A percentile compares a stretch with the other conserved stretches of the same genome.
phyloP scores from a whole-genome alignment of 768 basidiomycete species.

The Obba rivulosa region DNA sequence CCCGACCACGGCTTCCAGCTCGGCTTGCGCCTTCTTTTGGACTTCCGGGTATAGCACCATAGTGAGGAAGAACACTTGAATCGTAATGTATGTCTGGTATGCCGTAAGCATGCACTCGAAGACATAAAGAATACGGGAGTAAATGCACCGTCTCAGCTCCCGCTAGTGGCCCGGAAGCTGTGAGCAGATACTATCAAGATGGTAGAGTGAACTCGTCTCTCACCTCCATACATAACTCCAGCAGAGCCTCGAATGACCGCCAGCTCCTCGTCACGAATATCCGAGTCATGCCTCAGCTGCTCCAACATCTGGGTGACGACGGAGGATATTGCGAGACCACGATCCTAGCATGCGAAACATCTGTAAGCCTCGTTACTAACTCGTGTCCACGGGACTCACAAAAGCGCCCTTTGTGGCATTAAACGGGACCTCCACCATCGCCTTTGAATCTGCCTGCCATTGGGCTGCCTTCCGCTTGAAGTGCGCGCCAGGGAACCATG shows the following conservation, averaged over 20 bases:
- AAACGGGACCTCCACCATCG: not conserved
- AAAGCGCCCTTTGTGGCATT: not conserved
- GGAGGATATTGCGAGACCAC: not conserved
- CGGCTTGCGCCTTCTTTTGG: conserved; percentile 46
- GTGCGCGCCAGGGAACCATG: conserved; percentile 19
- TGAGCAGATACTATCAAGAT: not conserved
- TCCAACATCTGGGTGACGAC: not conserved
- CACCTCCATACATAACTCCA: not conserved
- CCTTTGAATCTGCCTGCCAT: not conserved
- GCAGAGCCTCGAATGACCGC: not conserved
- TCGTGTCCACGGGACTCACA: too few species aligned
- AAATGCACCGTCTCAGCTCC: not conserved
- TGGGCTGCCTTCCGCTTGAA: conserved; percentile 7
- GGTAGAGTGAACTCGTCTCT: too few species aligned
- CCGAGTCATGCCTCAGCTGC: not conserved
- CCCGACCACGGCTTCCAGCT: conserved; percentile 56
- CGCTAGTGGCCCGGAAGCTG: not conserved
- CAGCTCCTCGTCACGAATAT: not conserved
- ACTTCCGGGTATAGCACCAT: conserved; percentile 8
- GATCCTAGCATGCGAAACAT: not conserved
- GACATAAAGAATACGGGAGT: not conserved
- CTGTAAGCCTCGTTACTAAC: not conserved
- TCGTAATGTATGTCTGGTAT: conserved; percentile 15
- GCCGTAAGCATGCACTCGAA: not conserved
- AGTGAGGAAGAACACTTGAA: conserved; percentile 6